Evolutionary conservation across 768 basidiomycete genomes (phyloP).

Genomic region (Tubosaeta brunneosetosa): DNA sequence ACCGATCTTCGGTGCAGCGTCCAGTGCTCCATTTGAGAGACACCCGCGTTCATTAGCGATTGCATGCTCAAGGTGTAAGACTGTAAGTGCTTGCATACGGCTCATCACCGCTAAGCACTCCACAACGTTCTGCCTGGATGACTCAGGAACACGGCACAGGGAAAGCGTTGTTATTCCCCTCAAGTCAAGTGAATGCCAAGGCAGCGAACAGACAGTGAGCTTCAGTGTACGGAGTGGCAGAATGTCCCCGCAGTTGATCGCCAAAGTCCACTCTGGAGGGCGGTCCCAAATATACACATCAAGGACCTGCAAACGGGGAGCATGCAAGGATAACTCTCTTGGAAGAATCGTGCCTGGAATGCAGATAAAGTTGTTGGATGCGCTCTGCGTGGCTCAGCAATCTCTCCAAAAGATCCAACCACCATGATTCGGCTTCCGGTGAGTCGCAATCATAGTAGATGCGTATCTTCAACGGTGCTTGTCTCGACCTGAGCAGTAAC

Average conservation of each 20-base stretch:
- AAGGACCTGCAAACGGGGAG: neutral
- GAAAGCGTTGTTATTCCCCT: neutral
- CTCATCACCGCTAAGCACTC: constrained; percentile 31
- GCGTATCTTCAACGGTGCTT: constrained; percentile 20
- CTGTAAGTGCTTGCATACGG: constrained; percentile 32
- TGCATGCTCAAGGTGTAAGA: constrained; percentile 29
- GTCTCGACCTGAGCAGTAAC: constrained; percentile 20
- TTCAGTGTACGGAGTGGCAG: neutral
- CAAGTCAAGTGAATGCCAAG: neutral
- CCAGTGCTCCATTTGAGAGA: neutral
- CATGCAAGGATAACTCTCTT: neutral
- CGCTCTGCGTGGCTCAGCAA: neutral
- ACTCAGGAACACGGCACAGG: neutral
- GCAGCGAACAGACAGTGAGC: neutral
- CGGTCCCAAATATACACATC: neutral
- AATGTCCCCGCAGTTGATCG: neutral
- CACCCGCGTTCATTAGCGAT: constrained; percentile 10
- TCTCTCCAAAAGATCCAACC: neutral
- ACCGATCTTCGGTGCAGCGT: neutral
- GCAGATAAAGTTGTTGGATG: neutral
- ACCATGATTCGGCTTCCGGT: neutral
- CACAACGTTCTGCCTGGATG: constrained; percentile 18
- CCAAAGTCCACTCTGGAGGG: neutral
- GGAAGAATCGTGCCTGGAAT: neutral
- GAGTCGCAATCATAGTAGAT: neutral